phyloP scores from a whole-genome alignment of 352 stramenopile species.

The Phytophthora crassamura region DNA sequence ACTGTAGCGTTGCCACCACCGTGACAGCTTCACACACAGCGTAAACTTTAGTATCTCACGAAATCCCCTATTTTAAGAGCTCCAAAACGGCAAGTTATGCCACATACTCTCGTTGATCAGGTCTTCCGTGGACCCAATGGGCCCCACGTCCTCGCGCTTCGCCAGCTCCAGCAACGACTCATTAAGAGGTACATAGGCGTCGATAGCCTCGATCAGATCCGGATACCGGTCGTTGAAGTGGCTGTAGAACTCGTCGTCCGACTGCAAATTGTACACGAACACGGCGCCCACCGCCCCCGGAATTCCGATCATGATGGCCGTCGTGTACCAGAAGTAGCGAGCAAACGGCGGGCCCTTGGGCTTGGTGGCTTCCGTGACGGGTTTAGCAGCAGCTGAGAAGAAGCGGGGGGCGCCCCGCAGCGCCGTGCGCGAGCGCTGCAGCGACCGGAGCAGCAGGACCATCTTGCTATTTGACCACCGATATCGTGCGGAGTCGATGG shows the following conservation, averaged over 20 bases:
- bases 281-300: slow-evolving; percentile 59
- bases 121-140: slow-evolving; percentile 57
- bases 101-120: slow-evolving; percentile 74
- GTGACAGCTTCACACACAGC: slow-evolving; percentile 48
- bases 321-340: slow-evolving; percentile 80
- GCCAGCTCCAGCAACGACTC: slow-evolving; percentile 49
- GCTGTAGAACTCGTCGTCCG: slow-evolving; percentile 84
- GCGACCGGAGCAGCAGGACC: slow-evolving; percentile 7
- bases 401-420: slow-evolving; percentile 16
- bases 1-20: slow-evolving; percentile 67
- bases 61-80: not conserved
- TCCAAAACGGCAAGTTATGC: not conserved
- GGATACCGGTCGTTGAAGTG: slow-evolving; percentile 88
- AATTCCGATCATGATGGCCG: slow-evolving; percentile 82
- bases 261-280: slow-evolving; percentile 88
- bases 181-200: slow-evolving; percentile 71
- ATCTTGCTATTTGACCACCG: not conserved
- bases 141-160: slow-evolving; percentile 73
- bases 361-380: not conserved
- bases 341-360: slow-evolving; percentile 60
- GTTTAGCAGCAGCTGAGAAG: slow-evolving; percentile 12
- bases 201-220: slow-evolving; percentile 71
- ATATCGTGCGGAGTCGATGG: not conserved
- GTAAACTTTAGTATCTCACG: not conserved
- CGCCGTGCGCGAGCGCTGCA: slow-evolving; percentile 21